These are phyloP conservation scores for Coffea humblotiana DNA, from an alignment of 305 asterid genomes.

Conservation along the genomic window DNA sequence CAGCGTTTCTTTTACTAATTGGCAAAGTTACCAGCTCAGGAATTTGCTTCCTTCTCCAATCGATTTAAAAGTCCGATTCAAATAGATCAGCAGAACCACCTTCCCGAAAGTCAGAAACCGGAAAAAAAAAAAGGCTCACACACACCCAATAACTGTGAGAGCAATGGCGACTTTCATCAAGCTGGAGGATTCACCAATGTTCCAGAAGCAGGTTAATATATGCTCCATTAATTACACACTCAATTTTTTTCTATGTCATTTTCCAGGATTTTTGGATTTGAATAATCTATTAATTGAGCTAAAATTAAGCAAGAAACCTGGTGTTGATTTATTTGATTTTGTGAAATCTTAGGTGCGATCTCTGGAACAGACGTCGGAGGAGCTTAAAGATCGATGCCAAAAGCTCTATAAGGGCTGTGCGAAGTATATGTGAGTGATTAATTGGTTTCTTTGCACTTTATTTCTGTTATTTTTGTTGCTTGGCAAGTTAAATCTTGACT, in stretches of 20 bases:
- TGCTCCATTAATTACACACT: neutral
- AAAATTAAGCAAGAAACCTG: neutral
- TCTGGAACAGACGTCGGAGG: slow-evolving; percentile 79
- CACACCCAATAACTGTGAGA: neutral
- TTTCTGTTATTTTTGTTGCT: neutral
- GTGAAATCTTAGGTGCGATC: slow-evolving; percentile 62
- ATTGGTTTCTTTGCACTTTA: neutral
- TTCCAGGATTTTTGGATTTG: neutral
- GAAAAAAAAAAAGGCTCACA: neutral
- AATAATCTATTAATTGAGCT: neutral
- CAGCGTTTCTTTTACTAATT: too few species aligned
- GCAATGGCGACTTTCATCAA: slow-evolving; percentile 75
- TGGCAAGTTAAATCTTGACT: neutral
- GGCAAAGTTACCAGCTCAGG: neutral
- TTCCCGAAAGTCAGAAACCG: too few species aligned
- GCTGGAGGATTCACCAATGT: slow-evolving; percentile 98
- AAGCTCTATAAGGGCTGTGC: slow-evolving; percentile 79
- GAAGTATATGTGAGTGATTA: slow-evolving; percentile 78
- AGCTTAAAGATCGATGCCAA: slow-evolving; percentile 90
- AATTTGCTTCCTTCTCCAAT: neutral
- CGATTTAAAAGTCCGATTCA: neutral
- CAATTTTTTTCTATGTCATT: neutral
- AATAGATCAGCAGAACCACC: neutral
- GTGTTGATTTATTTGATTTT: slow-evolving; percentile 6
- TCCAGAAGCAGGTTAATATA: slow-evolving; percentile 71